Evolutionary conservation across 2,329 filamentous ascomycete species (phyloP).

Genomic region (Xylariaceae sp.): DNA sequence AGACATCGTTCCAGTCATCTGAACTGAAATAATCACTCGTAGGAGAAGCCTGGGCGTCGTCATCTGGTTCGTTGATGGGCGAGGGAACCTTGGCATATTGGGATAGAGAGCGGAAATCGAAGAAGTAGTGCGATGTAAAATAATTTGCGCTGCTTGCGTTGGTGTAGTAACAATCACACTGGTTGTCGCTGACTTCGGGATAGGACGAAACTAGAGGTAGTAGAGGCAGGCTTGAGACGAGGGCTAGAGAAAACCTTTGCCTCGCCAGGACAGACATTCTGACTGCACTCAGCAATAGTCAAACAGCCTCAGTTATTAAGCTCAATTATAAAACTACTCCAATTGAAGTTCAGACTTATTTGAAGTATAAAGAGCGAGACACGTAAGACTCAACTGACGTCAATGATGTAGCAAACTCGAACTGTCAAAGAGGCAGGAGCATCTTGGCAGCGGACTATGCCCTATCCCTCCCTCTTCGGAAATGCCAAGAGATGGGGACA

Average conservation of each 20-base stretch:
- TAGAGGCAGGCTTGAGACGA: conserved; percentile 17
- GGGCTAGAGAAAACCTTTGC: conserved; percentile 13
- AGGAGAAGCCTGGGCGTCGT: conserved; percentile 26
- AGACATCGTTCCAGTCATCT: conserved; percentile 28
- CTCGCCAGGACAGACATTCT: conserved; percentile 13
- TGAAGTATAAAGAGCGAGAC: no score
- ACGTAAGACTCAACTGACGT: no score
- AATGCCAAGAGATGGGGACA: no score
- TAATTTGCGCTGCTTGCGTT: conserved; percentile 42
- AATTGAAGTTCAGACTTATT: no score
- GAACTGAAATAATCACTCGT: conserved; percentile 32
- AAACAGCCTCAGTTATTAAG: no score
- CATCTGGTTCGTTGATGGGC: conserved; percentile 26
- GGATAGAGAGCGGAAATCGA: conserved; percentile 44
- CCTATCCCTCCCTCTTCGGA: no score
- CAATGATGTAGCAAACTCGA: no score
- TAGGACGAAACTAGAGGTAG: conserved; percentile 15
- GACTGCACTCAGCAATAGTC: no score
- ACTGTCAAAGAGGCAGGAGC: no score
- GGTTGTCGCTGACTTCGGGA: conserved; percentile 21
- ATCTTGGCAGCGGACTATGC: no score
- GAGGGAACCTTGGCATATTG: conserved; percentile 35
- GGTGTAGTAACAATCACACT: conserved; percentile 47
- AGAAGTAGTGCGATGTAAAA: conserved; percentile 45
- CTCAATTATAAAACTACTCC: no score